Base-by-base conservation (phyloP, 2,329 filamentous ascomycete species). In the Colletotrichum orbiculare region DNA sequence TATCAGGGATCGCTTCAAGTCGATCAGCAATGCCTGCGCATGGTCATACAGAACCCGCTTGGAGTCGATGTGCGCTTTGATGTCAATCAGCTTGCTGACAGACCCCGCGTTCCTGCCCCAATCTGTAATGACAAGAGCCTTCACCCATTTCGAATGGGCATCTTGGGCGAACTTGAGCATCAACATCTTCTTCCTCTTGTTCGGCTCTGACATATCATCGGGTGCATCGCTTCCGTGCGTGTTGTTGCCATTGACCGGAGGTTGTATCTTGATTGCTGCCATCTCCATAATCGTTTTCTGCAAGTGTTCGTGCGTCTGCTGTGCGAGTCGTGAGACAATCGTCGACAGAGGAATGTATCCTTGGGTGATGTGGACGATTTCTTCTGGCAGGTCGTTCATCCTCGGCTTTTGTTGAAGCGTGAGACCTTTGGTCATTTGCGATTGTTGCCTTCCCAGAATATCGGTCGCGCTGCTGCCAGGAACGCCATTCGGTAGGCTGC, bases 131-230 rank as follows among this genome's bases (percentile, higher is more conserved):
- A 99, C 93, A 17, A 97, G 83, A 8, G 94, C 87, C 79, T 99
- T 98, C 75, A 97, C 93, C 83, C 96, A 98, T 79, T 93, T 93
- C 37, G 90, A 89, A 73, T 97, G 90, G 72, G 91, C 88, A 25
- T 89, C 86, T 74, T 95, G 90, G 8, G 91, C 89, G 79, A 96
- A 97, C 47, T 91, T 87, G 64, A 97, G 78, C 57, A 97, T 77
- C 41, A 83, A 79, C 35, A 87, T 79, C 78, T 97, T 97, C 79
- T 97, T 97, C 38, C 85, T 82, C 11, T 92, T 73, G 72, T 93
- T 95, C 66, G 90, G 88, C 43, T 77, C 74, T 1, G 88, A 89
- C 17, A 79, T 82, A 71, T 92, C 89, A 59, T 89, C 85, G 2
- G 73, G 70, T 4, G 73, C 72, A 56, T 76, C 76, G 37, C 76